Conservation (phyloP, 2,329 filamentous ascomycete genomes). For the Cytospora piceae region DNA sequence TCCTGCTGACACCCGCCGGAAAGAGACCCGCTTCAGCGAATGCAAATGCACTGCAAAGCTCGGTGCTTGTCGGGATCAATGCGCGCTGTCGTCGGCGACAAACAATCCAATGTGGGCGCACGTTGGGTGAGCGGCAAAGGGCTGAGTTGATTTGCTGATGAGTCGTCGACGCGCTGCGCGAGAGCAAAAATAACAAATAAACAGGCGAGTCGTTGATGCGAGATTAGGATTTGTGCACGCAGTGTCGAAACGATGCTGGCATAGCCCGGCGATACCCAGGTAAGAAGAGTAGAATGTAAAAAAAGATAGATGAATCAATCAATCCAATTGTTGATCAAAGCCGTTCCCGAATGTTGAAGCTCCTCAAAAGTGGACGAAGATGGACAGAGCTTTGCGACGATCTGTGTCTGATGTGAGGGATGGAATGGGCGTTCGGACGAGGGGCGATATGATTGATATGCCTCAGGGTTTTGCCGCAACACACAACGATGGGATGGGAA, state of each 20-base stretch:
- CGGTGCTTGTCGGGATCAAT: conserved; percentile 3
- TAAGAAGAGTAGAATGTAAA: conserved; percentile 33
- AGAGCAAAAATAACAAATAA: neutral
- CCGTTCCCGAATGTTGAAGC: conserved; percentile 38
- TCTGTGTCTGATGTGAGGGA: conserved; percentile 40
- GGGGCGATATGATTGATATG: conserved; percentile 40
- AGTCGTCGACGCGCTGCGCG: conserved; percentile 15
- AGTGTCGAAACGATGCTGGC: conserved; percentile 44
- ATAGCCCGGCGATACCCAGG: conserved; percentile 26
- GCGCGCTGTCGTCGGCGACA: conserved; percentile 9
- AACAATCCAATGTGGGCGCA: conserved; percentile 29
- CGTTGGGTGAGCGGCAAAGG: neutral
- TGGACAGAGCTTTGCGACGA: conserved; percentile 41
- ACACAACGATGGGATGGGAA: conserved; percentile 33
- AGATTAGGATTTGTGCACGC: conserved; percentile 44
- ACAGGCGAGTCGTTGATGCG: conserved; percentile 26
- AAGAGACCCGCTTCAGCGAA: conserved; percentile 27
- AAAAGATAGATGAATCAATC: conserved; percentile 36
- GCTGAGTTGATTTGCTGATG: neutral
- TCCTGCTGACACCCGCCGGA: conserved; percentile 26
- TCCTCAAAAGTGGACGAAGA: conserved; percentile 39
- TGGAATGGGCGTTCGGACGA: conserved; percentile 40
- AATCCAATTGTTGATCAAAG: conserved; percentile 35
- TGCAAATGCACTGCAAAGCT: conserved; percentile 2
- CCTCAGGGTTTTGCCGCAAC: conserved; percentile 37